These are phyloP conservation scores for Nicotiana tomentosiformis DNA, from an alignment of 257 asterid genomes.

Conservation along the genomic window DNA sequence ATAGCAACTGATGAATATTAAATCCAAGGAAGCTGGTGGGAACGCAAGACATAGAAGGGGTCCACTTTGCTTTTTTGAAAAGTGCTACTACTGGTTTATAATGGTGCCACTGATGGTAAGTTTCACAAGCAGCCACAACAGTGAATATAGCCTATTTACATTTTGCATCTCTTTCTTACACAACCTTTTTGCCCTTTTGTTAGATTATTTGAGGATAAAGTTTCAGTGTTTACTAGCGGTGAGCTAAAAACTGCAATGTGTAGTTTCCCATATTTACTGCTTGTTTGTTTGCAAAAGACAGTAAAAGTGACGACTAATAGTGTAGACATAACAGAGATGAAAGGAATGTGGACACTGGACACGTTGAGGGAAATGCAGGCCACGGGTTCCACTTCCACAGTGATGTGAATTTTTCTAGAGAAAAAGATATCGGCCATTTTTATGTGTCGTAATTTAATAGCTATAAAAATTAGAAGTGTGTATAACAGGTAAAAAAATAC, in stretches of 20 bases:
- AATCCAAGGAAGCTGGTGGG: slow-evolving; percentile 11
- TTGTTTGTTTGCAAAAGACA: neutral
- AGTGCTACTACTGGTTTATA: neutral
- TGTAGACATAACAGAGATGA: neutral
- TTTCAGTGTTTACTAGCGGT: neutral
- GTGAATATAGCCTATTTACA: neutral
- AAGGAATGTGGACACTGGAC: neutral
- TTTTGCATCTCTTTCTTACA: slow-evolving; percentile 9
- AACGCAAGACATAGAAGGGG: slow-evolving; percentile 3
- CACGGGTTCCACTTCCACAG: no score
- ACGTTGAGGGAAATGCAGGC: neutral
- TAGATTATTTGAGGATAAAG: neutral
- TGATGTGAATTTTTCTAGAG: no score
- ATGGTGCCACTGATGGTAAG: slow-evolving; percentile 7
- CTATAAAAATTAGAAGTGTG: no score
- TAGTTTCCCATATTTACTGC: neutral
- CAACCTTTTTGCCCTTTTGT: neutral
- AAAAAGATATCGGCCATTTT: no score
- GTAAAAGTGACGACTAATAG: neutral
- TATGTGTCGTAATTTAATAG: no score
- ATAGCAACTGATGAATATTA: neutral
- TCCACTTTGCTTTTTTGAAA: slow-evolving; percentile 14
- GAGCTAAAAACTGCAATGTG: neutral
- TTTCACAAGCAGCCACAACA: neutral
- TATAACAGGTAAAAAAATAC: no score